Conservation (phyloP, 2,329 filamentous ascomycete species). For the Clathrospora elynae region DNA sequence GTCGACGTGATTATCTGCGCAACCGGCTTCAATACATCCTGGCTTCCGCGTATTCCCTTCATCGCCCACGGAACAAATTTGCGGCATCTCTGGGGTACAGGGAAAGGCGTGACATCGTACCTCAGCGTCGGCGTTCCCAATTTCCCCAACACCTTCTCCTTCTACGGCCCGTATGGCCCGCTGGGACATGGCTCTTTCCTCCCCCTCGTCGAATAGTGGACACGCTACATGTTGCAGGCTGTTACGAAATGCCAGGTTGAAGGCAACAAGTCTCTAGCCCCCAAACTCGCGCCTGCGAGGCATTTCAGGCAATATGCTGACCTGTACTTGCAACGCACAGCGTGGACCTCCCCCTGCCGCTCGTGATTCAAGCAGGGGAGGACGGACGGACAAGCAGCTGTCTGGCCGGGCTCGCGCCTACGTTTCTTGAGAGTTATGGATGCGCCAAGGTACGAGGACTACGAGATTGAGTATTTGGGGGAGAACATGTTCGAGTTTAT, state of each 20-base stretch:
- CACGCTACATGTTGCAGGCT: slow-evolving; percentile 28
- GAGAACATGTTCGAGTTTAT: slow-evolving; percentile 32
- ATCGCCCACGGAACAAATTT: slow-evolving; percentile 39
- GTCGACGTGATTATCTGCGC: slow-evolving; percentile 51
- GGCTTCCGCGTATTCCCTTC: slow-evolving; percentile 34
- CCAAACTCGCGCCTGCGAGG: slow-evolving; percentile 15
- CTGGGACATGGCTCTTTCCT: slow-evolving; percentile 32
- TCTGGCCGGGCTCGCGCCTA: slow-evolving; percentile 30
- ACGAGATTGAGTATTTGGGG: slow-evolving; percentile 25
- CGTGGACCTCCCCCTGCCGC: slow-evolving; percentile 32
- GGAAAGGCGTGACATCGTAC: slow-evolving; percentile 48
- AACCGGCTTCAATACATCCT: slow-evolving; percentile 50
- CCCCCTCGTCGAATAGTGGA: slow-evolving; percentile 34
- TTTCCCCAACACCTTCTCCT: slow-evolving; percentile 54
- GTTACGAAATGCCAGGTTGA: slow-evolving; percentile 34
- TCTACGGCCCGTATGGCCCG: slow-evolving; percentile 45
- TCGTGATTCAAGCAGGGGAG: slow-evolving; percentile 34
- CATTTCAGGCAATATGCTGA: slow-evolving; percentile 32
- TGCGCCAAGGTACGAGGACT: slow-evolving; percentile 29
- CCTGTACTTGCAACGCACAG: slow-evolving; percentile 30
- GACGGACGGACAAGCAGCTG: slow-evolving; percentile 27
- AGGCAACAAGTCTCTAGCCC: slow-evolving; percentile 28
- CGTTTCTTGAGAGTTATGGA: slow-evolving; percentile 34
- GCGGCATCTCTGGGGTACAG: slow-evolving; percentile 45
- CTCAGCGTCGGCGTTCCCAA: slow-evolving; percentile 49